Evolutionary conservation across 2,329 filamentous ascomycete species (phyloP).

Genomic region (Aspergillus novofumigatus): DNA sequence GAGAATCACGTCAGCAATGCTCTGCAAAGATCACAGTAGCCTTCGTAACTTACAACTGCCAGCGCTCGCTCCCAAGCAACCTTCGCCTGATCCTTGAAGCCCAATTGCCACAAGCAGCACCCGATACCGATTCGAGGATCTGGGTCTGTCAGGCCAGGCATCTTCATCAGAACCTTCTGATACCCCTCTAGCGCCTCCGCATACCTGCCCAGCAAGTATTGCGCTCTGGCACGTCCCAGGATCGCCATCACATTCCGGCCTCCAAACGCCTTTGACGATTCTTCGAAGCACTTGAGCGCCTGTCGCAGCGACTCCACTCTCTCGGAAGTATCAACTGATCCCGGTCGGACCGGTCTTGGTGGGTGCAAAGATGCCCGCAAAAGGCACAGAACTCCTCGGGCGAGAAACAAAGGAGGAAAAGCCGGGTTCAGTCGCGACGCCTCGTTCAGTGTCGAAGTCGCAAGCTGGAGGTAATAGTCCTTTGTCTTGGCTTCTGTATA

Average conservation of each 20-base stretch:
- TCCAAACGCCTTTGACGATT: conserved; percentile 78
- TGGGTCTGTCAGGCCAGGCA: conserved; percentile 83
- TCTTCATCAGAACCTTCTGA: conserved; percentile 79
- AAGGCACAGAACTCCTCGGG: conserved; percentile 82
- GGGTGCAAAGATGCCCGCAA: conserved; percentile 80
- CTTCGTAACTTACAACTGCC: conserved; percentile 57
- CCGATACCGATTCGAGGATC: conserved; percentile 95
- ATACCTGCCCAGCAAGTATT: conserved; percentile 83
- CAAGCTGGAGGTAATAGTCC: conserved; percentile 83
- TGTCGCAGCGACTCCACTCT: conserved; percentile 73
- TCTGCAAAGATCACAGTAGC: background rate
- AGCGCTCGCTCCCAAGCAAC: conserved; percentile 83
- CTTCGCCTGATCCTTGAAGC: conserved; percentile 89
- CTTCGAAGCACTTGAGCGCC: conserved; percentile 90
- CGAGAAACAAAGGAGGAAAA: conserved; percentile 85
- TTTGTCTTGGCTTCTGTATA: conserved; percentile 79
- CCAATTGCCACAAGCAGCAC: conserved; percentile 94
- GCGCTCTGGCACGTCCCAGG: conserved; percentile 80
- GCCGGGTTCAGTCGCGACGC: conserved; percentile 91
- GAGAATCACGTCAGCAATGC: conserved; percentile 1
- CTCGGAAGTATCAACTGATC: conserved; percentile 64
- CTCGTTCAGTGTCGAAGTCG: conserved; percentile 90
- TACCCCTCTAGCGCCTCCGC: conserved; percentile 78
- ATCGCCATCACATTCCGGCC: conserved; percentile 88
- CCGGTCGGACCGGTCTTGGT: conserved; percentile 62